Evolutionary conservation across 2,329 filamentous ascomycete species (phyloP).

Genomic region (Orbilia quercus): DNA sequence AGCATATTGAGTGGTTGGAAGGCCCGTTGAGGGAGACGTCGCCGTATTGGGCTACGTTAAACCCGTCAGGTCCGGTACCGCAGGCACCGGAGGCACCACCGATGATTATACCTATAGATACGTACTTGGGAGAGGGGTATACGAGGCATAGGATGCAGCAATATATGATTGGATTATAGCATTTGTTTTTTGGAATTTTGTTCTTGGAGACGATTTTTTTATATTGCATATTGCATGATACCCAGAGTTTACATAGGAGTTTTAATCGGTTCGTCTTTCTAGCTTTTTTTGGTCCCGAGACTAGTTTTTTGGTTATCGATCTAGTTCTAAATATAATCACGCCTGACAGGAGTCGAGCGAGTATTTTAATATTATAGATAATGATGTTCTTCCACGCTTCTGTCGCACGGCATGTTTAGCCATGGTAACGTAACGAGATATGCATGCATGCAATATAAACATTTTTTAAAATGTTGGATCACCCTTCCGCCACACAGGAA

Average conservation of each 20-base stretch:
- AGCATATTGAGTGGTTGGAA: constrained; percentile 58
- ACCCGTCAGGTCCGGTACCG: constrained; percentile 5
- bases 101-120: not conserved
- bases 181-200: not conserved
- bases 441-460: not conserved
- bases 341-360: too few relatives aligned
- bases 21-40: constrained; percentile 53
- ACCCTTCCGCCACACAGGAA: constrained; percentile 1
- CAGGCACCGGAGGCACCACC: not conserved
- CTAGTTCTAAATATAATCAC: too few relatives aligned
- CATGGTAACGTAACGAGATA: constrained; percentile 3
- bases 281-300: too few relatives aligned
- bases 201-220: not conserved
- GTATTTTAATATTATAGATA: too few relatives aligned
- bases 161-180: not conserved
- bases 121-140: not conserved
- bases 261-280: too few relatives aligned
- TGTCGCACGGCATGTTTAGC: not conserved
- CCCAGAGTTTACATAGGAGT: too few relatives aligned
- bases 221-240: not conserved
- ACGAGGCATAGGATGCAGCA: not conserved
- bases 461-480: not conserved
- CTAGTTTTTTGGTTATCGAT: too few relatives aligned
- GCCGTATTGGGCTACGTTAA: constrained; percentile 36
- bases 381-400: not conserved